Evolutionary conservation across 352 stramenopile species (phyloP).

Genomic region (Proteromonas lacertae): DNA sequence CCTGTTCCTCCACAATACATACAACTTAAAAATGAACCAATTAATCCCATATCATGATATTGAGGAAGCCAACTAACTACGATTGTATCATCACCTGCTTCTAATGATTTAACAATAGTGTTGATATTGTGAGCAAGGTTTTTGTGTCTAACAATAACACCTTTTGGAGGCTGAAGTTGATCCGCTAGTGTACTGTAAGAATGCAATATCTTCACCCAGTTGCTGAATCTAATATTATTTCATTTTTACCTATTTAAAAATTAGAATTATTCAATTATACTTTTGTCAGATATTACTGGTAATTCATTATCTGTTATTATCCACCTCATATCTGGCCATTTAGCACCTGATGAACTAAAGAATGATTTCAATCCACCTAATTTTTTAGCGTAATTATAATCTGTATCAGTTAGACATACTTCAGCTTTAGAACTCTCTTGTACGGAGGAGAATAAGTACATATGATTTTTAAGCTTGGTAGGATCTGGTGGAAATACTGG

Average conservation of each 20-base stretch:
- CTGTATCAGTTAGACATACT: slow-evolving; percentile 49
- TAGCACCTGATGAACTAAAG: slow-evolving; percentile 4
- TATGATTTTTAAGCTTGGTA: slow-evolving; percentile 57
- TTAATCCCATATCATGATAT: slow-evolving; percentile 99
- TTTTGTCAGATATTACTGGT: too few species aligned
- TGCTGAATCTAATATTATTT: background rate
- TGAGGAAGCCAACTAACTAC: slow-evolving; percentile 91
- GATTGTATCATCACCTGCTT: slow-evolving; percentile 43
- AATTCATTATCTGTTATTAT: slow-evolving; percentile 9
- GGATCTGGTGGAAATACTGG: slow-evolving; percentile 50
- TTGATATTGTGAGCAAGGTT: slow-evolving; percentile 86
- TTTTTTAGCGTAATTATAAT: slow-evolving; percentile 38
- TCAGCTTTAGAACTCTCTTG: slow-evolving; percentile 44
- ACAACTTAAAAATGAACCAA: slow-evolving; percentile 46
- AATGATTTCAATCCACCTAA: slow-evolving; percentile 1
- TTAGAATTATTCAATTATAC: too few species aligned
- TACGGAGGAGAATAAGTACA: slow-evolving; percentile 60
- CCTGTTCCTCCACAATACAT: slow-evolving; percentile 54
- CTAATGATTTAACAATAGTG: slow-evolving; percentile 58
- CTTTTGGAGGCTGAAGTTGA: slow-evolving; percentile 86
- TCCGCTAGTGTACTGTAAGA: slow-evolving; percentile 96
- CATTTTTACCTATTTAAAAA: background rate
- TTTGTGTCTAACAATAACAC: slow-evolving; percentile 74
- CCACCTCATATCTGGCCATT: slow-evolving; percentile 18
- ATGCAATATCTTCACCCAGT: slow-evolving; percentile 26